Percentiles rank a stretch among this genome's conserved stretches.
phyloP scores from a whole-genome alignment of 805 yeast species.

The Saturnispora halmiae region DNA sequence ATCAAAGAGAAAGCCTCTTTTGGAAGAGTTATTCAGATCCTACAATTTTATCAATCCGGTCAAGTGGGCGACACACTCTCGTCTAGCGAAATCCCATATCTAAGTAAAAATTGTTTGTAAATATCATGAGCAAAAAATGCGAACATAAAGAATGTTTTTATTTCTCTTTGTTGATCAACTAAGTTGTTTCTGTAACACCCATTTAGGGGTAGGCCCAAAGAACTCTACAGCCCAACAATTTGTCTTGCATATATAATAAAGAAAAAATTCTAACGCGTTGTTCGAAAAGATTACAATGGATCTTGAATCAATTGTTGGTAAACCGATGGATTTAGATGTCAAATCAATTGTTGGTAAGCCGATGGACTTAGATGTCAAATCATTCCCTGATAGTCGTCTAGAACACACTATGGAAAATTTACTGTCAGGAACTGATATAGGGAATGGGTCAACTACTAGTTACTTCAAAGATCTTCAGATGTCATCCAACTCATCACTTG shows the following conservation, averaged over 20 bases:
- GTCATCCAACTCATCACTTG: too few species aligned
- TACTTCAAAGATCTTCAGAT: too few species aligned
- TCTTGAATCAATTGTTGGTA: background rate
- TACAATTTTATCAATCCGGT: background rate
- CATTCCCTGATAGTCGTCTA: too few species aligned
- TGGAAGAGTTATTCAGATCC: constrained; percentile 13
- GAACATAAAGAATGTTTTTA: background rate
- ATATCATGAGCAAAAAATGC: background rate
- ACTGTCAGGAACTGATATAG: too few species aligned
- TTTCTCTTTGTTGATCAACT: background rate
- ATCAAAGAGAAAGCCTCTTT: constrained; percentile 18
- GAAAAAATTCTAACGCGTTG: background rate
- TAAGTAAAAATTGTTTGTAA: background rate
- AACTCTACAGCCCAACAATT: too few species aligned
- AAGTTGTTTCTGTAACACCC: background rate
- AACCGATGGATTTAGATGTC: background rate
- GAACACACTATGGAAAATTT: too few species aligned
- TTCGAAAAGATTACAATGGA: background rate
- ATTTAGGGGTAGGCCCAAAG: too few species aligned
- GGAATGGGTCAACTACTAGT: too few species aligned
- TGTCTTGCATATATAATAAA: too few species aligned
- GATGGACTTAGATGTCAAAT: background rate
- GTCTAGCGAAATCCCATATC: background rate
- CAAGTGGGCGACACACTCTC: background rate
- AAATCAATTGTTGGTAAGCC: too few species aligned